Base-by-base conservation (phyloP, 2,329 filamentous ascomycete species). In the Shiraia bambusicola region DNA sequence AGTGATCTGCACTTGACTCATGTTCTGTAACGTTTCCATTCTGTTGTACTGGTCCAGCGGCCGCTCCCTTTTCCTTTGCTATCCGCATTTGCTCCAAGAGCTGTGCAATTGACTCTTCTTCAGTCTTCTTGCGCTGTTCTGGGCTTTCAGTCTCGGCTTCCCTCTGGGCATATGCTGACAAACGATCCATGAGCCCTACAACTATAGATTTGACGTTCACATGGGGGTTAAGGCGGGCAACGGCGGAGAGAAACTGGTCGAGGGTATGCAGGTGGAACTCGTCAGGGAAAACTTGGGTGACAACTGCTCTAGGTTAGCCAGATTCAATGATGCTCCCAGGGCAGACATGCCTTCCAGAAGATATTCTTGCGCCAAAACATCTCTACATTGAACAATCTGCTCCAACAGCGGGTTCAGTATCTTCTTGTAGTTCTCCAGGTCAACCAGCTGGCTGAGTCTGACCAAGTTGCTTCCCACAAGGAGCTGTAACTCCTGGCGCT, bases 151-250 rank as follows among this genome's bases (percentile, higher is more conserved):
- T 79, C 52, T 88, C 81, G 3, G 88, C 81, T 69, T 97, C 92
- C 42, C 91, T 81, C 58, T 93, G 86, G n/a, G 93, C 92, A 68
- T 95, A 98, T 40, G 90, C 86, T 6, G 93, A 96, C 22, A 98
- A 72, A 28, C 93, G 83, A 64, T 98, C 92, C 94, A 98, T 98
- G 46, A 98, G 76, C 17, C 92, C 93, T 63, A 97, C 96, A 8
- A 98, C 92, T 43, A 98, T 98, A 33, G 88, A 87, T 73, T 98
- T 98, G 72, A 98, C 84, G 56, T 98, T 95, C 60, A 98, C 93
- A 62, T 97, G 88, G 0, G 92, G 93, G 61, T 98, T 96, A 27
- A 98, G 77, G 43, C 92, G 80, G 11, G 92, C 89, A 25, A 95
- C 95, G 6, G 93, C 93, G 7, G 87, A 93, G 25, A 98, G 82